Conservation (phyloP, 2,329 filamentous ascomycete species). For the Xylariaceae sp. region DNA sequence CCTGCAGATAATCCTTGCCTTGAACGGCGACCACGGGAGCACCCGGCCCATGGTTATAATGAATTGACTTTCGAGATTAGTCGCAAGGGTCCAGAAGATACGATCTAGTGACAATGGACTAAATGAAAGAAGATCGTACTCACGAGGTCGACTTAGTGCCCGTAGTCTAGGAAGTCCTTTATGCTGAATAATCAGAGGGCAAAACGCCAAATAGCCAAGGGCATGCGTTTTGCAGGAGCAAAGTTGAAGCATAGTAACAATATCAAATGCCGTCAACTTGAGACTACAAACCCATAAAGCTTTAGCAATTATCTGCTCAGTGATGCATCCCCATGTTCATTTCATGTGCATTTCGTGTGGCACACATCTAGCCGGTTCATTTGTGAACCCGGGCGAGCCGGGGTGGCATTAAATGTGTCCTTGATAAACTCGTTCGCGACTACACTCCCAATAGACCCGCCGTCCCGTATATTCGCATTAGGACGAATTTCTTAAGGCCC, state of each 20-base stretch:
- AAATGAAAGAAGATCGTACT: no score
- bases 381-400: slow-evolving; percentile 41
- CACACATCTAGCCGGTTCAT: no score
- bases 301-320: neutral
- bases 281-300: slow-evolving; percentile 35
- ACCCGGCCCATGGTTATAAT: slow-evolving; percentile 44
- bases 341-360: no score
- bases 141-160: slow-evolving; percentile 52
- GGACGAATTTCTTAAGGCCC: slow-evolving; percentile 40
- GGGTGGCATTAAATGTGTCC: slow-evolving; percentile 40
- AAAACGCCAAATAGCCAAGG: slow-evolving; percentile 52
- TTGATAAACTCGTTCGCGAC: slow-evolving; percentile 34
- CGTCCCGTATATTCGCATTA: slow-evolving; percentile 34
- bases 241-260: slow-evolving; percentile 49
- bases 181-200: slow-evolving; percentile 49
- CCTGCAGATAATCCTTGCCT: slow-evolving; percentile 43
- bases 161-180: slow-evolving; percentile 51
- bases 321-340: no score
- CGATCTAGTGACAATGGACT: no score
- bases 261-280: slow-evolving; percentile 44
- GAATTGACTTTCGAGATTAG: slow-evolving; percentile 39
- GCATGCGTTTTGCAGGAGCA: slow-evolving; percentile 46
- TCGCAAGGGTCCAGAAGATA: no score
- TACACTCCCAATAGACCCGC: slow-evolving; percentile 37
- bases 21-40: slow-evolving; percentile 45